These are phyloP conservation scores for Clarireedia homoeocarpa DNA, from an alignment of 2,329 filamentous ascomycete species.

Conservation along the genomic window DNA sequence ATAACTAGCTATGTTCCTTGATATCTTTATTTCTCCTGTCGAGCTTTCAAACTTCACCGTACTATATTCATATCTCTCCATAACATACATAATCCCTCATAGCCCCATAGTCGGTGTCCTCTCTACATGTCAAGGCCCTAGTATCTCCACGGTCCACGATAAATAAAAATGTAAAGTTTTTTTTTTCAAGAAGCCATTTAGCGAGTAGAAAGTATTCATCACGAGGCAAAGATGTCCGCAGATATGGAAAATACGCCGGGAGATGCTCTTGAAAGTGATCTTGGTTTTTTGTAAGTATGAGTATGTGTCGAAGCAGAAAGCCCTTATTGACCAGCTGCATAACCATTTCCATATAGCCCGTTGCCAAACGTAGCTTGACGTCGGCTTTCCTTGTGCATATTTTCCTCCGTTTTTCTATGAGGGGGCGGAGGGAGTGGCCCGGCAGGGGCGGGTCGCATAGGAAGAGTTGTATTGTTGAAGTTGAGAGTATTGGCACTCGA, in stretches of 20 bases:
- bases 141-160: too few species aligned
- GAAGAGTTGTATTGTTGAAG: slow-evolving; percentile 44
- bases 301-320: background rate
- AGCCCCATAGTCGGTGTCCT: background rate
- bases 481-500: slow-evolving; percentile 41
- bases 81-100: background rate
- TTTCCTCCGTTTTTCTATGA: slow-evolving; percentile 41
- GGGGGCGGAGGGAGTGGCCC: slow-evolving; percentile 54
- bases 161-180: too few species aligned
- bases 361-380: slow-evolving; percentile 46
- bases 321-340: background rate
- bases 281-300: background rate
- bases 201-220: background rate
- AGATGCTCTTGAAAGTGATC: background rate
- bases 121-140: background rate
- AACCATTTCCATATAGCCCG: slow-evolving; percentile 22
- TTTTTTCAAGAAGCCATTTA: background rate
- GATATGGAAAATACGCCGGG: slow-evolving; percentile 1
- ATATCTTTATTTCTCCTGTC: background rate
- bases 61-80: background rate
- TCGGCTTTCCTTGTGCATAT: slow-evolving; percentile 38
- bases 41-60: background rate
- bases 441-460: slow-evolving; percentile 52
- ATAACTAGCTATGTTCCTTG: slow-evolving; percentile 1
- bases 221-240: background rate